A percentile compares a stretch with the other conserved stretches of the same genome.
These are phyloP conservation scores for Suillus americanus DNA, from an alignment of 768 basidiomycete species.

Conservation along the genomic window DNA sequence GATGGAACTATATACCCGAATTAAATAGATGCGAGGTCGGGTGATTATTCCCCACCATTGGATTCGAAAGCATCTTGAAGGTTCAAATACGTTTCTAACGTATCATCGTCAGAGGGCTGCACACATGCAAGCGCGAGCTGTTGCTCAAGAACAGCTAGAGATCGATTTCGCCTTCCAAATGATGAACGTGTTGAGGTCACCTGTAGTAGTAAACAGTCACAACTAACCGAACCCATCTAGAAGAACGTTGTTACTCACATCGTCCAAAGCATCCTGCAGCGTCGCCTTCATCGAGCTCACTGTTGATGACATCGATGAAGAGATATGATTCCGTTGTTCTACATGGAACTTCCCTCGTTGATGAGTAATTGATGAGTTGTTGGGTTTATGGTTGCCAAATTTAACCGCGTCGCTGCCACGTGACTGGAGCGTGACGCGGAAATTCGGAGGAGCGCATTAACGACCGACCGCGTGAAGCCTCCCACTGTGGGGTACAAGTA, in stretches of 20 bases:
- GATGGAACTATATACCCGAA: constrained; percentile 56
- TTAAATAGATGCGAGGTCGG: constrained; percentile 1
- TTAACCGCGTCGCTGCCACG: constrained; percentile 28
- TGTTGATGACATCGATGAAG: constrained; percentile 5
- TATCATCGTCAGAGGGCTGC: constrained; percentile 40
- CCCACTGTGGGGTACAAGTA: constrained; percentile 6
- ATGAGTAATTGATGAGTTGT: constrained; percentile 2
- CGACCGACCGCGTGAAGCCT: constrained; percentile 2
- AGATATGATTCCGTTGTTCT: not conserved
- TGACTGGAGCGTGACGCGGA: constrained; percentile 25
- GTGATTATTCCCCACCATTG: constrained; percentile 55
- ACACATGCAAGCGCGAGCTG: constrained; percentile 53
- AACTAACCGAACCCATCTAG: constrained; percentile 1
- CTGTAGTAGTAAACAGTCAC: constrained; percentile 38
- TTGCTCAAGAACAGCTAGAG: constrained; percentile 56
- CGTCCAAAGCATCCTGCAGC: constrained; percentile 65
- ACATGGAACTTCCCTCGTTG: not conserved
- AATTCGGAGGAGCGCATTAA: constrained; percentile 15
- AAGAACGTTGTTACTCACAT: constrained; percentile 43
- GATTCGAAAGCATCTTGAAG: constrained; percentile 82
- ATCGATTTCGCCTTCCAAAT: constrained; percentile 46
- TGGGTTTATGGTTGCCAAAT: constrained; percentile 12
- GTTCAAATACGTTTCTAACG: constrained; percentile 54
- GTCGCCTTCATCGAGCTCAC: constrained; percentile 39
- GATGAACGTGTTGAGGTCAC: constrained; percentile 64